phyloP scores from a whole-genome alignment of 805 yeast species.

The Torulaspora quercuum region DNA sequence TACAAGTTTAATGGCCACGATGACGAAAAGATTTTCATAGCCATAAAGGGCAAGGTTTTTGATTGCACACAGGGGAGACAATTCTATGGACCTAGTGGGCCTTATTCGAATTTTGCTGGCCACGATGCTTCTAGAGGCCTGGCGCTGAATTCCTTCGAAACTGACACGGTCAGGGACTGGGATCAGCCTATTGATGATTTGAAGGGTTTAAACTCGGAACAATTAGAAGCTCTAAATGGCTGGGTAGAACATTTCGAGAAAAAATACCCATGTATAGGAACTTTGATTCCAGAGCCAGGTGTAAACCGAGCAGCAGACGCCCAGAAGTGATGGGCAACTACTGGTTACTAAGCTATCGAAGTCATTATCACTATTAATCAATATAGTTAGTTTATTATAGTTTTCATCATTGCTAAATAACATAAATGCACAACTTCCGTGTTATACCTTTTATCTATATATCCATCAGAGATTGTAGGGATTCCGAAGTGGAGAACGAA shows the following conservation, averaged over 20 bases:
- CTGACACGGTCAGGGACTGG: conserved; percentile 57
- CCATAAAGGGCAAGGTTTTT: conserved; percentile 80
- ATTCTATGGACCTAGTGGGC: conserved; percentile 95
- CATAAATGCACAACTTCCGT: too few relatives aligned
- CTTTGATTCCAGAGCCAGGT: conserved; percentile 47
- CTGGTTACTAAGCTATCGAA: too few relatives aligned
- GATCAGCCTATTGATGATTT: conserved; percentile 77
- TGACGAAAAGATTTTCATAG: conserved; percentile 75
- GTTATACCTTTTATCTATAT: too few relatives aligned
- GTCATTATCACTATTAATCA: too few relatives aligned
- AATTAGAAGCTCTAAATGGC: conserved; percentile 63
- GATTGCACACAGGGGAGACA: conserved; percentile 77
- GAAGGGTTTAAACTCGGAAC: conserved; percentile 55
- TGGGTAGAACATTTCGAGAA: conserved; percentile 83
- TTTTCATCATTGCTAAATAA: too few relatives aligned
- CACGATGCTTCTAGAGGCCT: conserved; percentile 92
- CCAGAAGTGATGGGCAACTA: too few relatives aligned
- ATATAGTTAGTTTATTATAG: too few relatives aligned
- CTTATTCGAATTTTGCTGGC: conserved; percentile 92
- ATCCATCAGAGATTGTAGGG: too few relatives aligned
- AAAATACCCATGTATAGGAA: conserved; percentile 81
- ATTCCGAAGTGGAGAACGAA: too few relatives aligned
- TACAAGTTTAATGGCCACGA: conserved; percentile 77
- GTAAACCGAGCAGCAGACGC: conserved; percentile 22
- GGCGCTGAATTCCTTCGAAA: conserved; percentile 82